A percentile compares a stretch with the other conserved stretches of the same genome.
phyloP scores from a whole-genome alignment of 257 asterid genomes.

The Handroanthus guayacan region DNA sequence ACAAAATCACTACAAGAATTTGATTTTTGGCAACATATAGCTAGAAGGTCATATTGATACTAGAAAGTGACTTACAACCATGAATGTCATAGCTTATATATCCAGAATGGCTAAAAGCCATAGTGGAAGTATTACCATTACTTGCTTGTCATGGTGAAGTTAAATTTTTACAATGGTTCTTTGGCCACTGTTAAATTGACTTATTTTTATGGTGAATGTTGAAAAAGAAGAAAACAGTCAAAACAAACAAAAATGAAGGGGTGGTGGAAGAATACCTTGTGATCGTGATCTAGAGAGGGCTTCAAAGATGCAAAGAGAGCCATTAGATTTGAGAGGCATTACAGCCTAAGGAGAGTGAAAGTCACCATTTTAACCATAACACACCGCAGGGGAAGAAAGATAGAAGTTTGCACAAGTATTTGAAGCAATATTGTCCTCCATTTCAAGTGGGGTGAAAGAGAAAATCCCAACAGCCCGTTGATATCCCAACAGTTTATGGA shows the following conservation, averaged over 20 bases:
- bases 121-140: too few species aligned
- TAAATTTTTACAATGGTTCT: too few species aligned
- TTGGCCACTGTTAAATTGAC: too few species aligned
- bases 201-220: neutral
- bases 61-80: too few species aligned
- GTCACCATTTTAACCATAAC: constrained; percentile 47
- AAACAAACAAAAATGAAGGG: neutral
- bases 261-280: constrained; percentile 56
- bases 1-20: neutral
- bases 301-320: constrained; percentile 75
- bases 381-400: constrained; percentile 42
- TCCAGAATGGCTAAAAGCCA: too few species aligned
- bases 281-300: constrained; percentile 65
- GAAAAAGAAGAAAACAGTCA: neutral
- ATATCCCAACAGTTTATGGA: constrained; percentile 44
- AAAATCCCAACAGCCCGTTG: constrained; percentile 75
- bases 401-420: constrained; percentile 43
- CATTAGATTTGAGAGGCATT: constrained; percentile 83
- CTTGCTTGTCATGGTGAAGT: too few species aligned
- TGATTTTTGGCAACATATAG: too few species aligned
- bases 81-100: too few species aligned
- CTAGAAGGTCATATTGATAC: too few species aligned
- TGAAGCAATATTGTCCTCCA: constrained; percentile 49
- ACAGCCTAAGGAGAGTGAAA: constrained; percentile 50
- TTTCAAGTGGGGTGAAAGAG: constrained; percentile 82